These are phyloP conservation scores for Rhodocollybia butyracea DNA, from an alignment of 768 basidiomycete genomes.

Conservation along the genomic window DNA sequence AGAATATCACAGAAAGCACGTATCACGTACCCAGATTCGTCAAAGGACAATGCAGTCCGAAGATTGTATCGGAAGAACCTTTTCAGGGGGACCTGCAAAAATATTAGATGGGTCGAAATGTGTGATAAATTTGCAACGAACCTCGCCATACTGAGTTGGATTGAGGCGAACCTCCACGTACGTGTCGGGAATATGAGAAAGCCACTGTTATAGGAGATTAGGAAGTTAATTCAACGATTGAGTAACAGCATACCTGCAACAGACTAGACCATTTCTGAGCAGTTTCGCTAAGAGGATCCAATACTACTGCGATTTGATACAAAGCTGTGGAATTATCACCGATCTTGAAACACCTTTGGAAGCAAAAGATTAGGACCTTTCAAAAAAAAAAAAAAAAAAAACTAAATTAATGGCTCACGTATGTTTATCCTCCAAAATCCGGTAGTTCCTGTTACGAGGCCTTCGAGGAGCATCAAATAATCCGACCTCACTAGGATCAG, in stretches of 20 bases:
- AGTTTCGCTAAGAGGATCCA: constrained; percentile 83
- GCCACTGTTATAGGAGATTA: constrained; percentile 42
- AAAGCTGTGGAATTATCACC: constrained; percentile 69
- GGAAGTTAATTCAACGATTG: background rate
- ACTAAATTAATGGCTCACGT: constrained; percentile 46
- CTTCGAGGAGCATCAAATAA: constrained; percentile 64
- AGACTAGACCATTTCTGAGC: constrained; percentile 87
- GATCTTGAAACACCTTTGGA: constrained; percentile 58
- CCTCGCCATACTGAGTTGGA: constrained; percentile 66
- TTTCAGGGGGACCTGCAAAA: constrained; percentile 76
- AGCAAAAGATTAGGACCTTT: constrained; percentile 4
- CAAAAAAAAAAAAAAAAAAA: background rate
- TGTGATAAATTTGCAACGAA: constrained; percentile 26
- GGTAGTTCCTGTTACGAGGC: constrained; percentile 61
- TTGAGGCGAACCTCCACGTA: constrained; percentile 79
- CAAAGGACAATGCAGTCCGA: constrained; percentile 53
- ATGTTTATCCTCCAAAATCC: constrained; percentile 52
- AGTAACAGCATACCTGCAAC: constrained; percentile 47
- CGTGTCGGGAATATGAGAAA: constrained; percentile 57
- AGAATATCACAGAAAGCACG: background rate
- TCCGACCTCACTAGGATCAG: constrained; percentile 70
- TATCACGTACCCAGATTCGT: constrained; percentile 23
- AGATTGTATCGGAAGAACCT: constrained; percentile 87
- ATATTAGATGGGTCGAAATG: background rate
- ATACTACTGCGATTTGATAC: constrained; percentile 64